phyloP scores from a whole-genome alignment of 2,329 filamentous ascomycete genomes.

The Penicillium brevicompactum region DNA sequence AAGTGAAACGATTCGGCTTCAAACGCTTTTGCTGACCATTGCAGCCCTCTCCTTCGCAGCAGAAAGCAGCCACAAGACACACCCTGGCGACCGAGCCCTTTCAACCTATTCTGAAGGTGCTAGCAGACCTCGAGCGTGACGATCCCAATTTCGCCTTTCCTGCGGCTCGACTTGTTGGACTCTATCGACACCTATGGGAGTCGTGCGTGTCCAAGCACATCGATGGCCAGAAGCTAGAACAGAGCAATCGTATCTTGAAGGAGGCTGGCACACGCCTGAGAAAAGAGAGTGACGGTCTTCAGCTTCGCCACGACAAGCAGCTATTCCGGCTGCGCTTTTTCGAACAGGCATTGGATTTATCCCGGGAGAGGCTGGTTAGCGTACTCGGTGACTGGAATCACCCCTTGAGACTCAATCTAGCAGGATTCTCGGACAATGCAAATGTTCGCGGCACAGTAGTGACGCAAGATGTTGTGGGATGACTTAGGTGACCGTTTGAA shows the following conservation, averaged over 20 bases:
- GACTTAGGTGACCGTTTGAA: too few species aligned
- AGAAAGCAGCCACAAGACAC: neutral
- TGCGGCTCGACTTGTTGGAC: neutral
- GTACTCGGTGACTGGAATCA: constrained; percentile 6
- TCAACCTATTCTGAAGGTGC: neutral
- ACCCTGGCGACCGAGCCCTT: neutral
- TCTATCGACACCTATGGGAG: too few species aligned
- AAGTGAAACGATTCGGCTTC: neutral
- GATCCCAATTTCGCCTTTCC: neutral
- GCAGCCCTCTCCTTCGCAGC: constrained; percentile 25
- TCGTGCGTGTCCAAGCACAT: neutral
- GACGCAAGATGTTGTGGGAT: too few species aligned
- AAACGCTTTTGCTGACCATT: neutral
- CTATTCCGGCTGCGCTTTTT: too few species aligned
- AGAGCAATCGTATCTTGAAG: neutral
- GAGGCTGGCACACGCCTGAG: neutral
- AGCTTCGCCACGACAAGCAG: too few species aligned
- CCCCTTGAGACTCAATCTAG: neutral
- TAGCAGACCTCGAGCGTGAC: neutral
- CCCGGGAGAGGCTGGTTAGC: neutral
- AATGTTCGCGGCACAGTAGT: too few species aligned
- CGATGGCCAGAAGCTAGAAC: neutral
- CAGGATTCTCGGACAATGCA: neutral
- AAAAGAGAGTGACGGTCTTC: too few species aligned
- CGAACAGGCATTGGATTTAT: too few species aligned